Conservation (phyloP, 495 filamentous ascomycete species). For the Parathielavia appendiculata region DNA sequence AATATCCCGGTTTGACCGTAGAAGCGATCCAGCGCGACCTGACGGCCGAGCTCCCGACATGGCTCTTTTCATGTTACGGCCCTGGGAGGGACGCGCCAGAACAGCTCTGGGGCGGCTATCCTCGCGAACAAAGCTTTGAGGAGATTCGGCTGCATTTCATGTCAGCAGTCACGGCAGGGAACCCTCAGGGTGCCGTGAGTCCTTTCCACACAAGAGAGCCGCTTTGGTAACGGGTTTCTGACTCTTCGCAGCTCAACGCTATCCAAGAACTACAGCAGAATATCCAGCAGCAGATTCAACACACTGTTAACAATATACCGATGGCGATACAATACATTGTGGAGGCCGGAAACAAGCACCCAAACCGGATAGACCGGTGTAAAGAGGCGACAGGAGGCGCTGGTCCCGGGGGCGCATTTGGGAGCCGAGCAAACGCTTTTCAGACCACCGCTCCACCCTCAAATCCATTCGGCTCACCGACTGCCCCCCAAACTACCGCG, state of each 20-base stretch:
- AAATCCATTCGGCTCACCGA: conserved; percentile 35
- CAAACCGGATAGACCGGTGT: conserved; percentile 72
- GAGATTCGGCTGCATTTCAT: conserved; percentile 71
- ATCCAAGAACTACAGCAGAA: conserved; percentile 53
- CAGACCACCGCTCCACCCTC: conserved; percentile 3
- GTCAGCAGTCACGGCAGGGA: conserved; percentile 52
- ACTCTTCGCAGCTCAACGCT: conserved; percentile 48
- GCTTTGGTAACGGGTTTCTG: conserved; percentile 2
- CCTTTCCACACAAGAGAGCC: neutral
- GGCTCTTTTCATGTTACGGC: conserved; percentile 79
- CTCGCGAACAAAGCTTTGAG: conserved; percentile 78
- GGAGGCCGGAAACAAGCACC: conserved; percentile 64
- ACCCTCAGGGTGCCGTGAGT: conserved; percentile 56
- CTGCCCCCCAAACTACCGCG: conserved; percentile 14
- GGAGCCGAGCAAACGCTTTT: conserved; percentile 16
- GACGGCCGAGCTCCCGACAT: conserved; percentile 63
- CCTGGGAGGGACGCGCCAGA: conserved; percentile 66
- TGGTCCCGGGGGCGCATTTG: conserved; percentile 10
- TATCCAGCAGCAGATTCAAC: conserved; percentile 64
- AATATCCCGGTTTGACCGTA: conserved; percentile 42
- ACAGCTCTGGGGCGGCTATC: conserved; percentile 72
- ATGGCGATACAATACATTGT: conserved; percentile 69
- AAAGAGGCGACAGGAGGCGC: conserved; percentile 31
- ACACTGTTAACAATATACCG: conserved; percentile 58
- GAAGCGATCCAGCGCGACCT: conserved; percentile 60